Evolutionary conservation across 768 basidiomycete species (phyloP).

Genomic region (Trametopsis cervina): DNA sequence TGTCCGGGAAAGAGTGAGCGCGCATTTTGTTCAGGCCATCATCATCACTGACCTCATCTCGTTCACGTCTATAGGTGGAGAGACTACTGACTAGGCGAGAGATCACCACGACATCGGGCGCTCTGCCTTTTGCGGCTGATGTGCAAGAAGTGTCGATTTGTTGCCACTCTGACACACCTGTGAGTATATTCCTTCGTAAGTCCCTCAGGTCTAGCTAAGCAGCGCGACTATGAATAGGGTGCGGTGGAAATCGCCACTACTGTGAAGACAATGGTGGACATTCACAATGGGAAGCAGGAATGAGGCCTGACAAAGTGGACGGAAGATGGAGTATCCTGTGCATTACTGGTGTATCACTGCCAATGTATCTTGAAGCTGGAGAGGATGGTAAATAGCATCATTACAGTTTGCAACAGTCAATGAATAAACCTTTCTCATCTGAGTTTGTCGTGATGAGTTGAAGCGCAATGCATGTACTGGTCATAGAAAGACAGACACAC

Average conservation of each 20-base stretch:
- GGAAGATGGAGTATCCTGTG: too few relatives aligned
- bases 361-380: too few relatives aligned
- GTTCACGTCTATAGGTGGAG: slow-evolving; percentile 29
- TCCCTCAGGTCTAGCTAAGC: neutral
- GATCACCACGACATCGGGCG: slow-evolving; percentile 39
- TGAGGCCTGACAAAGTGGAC: neutral
- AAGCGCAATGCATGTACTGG: too few relatives aligned
- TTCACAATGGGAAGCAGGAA: slow-evolving; percentile 31
- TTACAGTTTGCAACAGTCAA: too few relatives aligned
- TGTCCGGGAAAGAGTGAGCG: slow-evolving; percentile 37
- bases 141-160: slow-evolving; percentile 53
- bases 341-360: too few relatives aligned
- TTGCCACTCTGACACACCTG: slow-evolving; percentile 60
- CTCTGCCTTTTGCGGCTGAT: slow-evolving; percentile 36
- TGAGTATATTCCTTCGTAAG: slow-evolving; percentile 23
- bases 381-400: too few relatives aligned
- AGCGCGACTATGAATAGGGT: slow-evolving; percentile 27
- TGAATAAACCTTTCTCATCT: too few relatives aligned
- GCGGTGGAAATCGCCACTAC: slow-evolving; percentile 44
- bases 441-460: too few relatives aligned
- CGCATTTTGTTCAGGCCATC: neutral
- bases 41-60: neutral
- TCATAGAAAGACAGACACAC: too few relatives aligned
- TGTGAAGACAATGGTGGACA: slow-evolving; percentile 51
- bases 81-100: slow-evolving; percentile 34